Base-by-base conservation (phyloP, 441 rosid species). In the Cnidoscolus chayamansa region DNA sequence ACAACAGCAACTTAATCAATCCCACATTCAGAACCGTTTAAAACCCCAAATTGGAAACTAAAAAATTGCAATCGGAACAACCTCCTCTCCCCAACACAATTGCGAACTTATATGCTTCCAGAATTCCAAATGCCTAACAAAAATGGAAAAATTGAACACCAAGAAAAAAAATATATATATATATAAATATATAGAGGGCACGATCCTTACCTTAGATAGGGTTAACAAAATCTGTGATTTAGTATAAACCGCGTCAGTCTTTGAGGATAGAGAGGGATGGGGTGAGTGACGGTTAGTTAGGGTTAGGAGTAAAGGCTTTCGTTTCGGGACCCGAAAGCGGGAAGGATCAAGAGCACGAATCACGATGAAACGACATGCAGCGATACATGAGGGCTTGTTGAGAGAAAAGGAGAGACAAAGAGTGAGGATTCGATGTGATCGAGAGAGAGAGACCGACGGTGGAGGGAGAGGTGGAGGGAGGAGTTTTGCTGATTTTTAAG, bases 361-460 rank as follows among this genome's bases (percentile, higher is more conserved):
- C 48, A 61, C 59, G 74, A 68, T 63, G 71, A n/a, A 40, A 43
- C 51, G 1, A 10, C 32, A 20, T 31, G 25, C 0, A 37, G 3
- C 15, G 17, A 25, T 59, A 45, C 5, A 68, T 0, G 17, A 4
- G 40, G 3, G 40, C 40, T 35, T 35, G 40, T 4, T 35, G 4
- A 35, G 40, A 59, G 55, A 62, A 2, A 13, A 2, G 7, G 30
- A 19, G 37, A 61, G 53, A 48, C 2, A 30, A 32, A 17, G 51
- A 5, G 74, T 50, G 56, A 30, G 13, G 50, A 57, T 57, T 58
- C 72, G 75, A 37, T 59, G 68, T 51, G 84, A 82, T 80, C 78
- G 73, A 72, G 63, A 60, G 67, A 31, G 73, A 40, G 7, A 11
- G 32, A 48, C 7, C 7, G 45, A 2, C 50, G 7, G 32, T 20